Conservation (phyloP, 345 rosid species). For the Hirschfeldia incana region DNA sequence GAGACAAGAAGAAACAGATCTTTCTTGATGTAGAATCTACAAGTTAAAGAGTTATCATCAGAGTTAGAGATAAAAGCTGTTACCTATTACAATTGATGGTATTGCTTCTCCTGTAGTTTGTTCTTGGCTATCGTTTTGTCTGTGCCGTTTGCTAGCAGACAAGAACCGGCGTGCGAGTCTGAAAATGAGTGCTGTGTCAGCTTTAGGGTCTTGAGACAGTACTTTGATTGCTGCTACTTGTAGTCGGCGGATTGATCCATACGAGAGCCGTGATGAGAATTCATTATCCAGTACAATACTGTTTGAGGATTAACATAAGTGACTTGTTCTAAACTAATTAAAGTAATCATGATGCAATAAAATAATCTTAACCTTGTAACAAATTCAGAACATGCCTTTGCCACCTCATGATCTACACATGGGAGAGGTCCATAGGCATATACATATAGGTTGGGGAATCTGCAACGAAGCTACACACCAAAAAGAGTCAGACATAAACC, state of each 20-base stretch:
- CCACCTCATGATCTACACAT: slow-evolving; percentile 67
- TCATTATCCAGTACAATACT: slow-evolving; percentile 81
- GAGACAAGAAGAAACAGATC: not conserved
- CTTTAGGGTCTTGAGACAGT: slow-evolving; percentile 61
- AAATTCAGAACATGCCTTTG: slow-evolving; percentile 81
- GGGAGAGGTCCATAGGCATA: slow-evolving; percentile 89
- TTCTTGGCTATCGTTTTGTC: not conserved
- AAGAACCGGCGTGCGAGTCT: slow-evolving; percentile 78
- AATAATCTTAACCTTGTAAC: slow-evolving; percentile 63
- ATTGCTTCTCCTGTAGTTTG: not conserved
- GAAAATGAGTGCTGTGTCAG: slow-evolving; percentile 61
- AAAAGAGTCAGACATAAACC: slow-evolving; percentile 4
- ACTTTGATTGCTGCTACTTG: slow-evolving; percentile 80
- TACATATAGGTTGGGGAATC: slow-evolving; percentile 72
- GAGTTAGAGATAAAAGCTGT: not conserved
- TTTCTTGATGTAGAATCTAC: not conserved
- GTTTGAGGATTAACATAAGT: slow-evolving; percentile 41
- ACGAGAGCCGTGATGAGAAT: slow-evolving; percentile 89
- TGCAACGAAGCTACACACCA: slow-evolving; percentile 54
- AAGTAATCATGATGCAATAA: not conserved
- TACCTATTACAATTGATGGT: not conserved
- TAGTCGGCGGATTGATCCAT: slow-evolving; percentile 81
- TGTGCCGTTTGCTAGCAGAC: slow-evolving; percentile 44
- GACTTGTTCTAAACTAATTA: not conserved
- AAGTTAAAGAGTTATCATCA: not conserved